Evolutionary conservation across 139 green algal genomes (phyloP), one percentile per base, ranked within the genome.

Genomic region (Haematococcus sp.): DNA sequence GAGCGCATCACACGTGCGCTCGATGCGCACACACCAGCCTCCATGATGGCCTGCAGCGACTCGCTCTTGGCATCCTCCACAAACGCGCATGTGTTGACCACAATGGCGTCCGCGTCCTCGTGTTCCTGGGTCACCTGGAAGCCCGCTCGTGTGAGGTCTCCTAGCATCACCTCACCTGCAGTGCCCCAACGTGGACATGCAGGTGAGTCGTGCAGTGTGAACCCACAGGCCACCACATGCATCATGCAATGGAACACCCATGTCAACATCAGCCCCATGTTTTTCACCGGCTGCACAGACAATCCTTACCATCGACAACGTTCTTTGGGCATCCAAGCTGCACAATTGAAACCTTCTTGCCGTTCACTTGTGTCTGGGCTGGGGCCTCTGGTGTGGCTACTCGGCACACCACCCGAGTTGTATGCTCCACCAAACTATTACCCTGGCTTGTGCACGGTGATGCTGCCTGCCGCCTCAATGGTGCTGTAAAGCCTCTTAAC

Each of bases 71-170:
- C 92, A 58, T 97, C 91, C 67, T 97, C 91, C 46, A 97, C 91
- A 81, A 97, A 97, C 2, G 76, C 88, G 46, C 93, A 97, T 0
- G 93, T 96, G 81, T 97, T 97, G 78, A 97, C 63, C 0, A 97
- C 81, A 32, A 97, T 90, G 27, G 88, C 92, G 63, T 97, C 93
- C 0, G 88, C 83, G 2, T 89, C 75, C 43, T 84, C 83, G 55
- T 90, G 80, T 3, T 93, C 87, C 5, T 89, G 75, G 0, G 74
- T 83, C 27, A 96, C 68, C 5, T 87, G 32, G 70, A 95, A 96
- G 27, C 93, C 93, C 5, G 73, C 68, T 9, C 84, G 73, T 20
- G 77, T 32, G 25, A 97, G 74, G 70, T 97, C 90, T 20, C 92
- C 93, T n/a, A 97, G 84, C 74, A 98, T 80, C 27, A 98, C 92